These are phyloP conservation scores for Butyriboletus loyo DNA, from an alignment of 768 basidiomycete genomes.

Conservation along the genomic window DNA sequence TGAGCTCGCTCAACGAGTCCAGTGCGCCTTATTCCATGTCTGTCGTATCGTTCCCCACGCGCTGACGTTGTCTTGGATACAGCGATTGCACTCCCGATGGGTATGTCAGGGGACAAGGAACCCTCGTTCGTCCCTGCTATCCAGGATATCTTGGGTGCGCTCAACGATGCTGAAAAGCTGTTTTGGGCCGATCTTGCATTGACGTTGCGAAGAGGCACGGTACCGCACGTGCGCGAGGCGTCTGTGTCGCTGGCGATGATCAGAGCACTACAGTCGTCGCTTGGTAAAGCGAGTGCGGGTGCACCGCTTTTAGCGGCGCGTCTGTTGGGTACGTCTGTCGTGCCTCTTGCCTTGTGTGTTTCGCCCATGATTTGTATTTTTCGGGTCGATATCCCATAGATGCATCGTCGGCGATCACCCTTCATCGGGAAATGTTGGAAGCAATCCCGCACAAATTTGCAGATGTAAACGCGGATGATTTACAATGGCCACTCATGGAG, in stretches of 20 bases:
- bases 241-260: slow-evolving; percentile 69
- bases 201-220: slow-evolving; percentile 56
- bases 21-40: slow-evolving; percentile 48
- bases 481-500: slow-evolving; percentile 67
- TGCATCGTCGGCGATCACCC: slow-evolving; percentile 67
- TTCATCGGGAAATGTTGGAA: slow-evolving; percentile 85
- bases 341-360: not conserved
- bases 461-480: slow-evolving; percentile 51
- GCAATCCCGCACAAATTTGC: slow-evolving; percentile 71
- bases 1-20: slow-evolving; percentile 88
- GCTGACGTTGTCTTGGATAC: slow-evolving; percentile 16
- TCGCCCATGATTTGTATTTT: not conserved
- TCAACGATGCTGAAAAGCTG: slow-evolving; percentile 66
- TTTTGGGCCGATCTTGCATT: slow-evolving; percentile 64
- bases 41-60: not conserved
- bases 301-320: slow-evolving; percentile 56
- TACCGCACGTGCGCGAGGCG: slow-evolving; percentile 71
- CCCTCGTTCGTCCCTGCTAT: slow-evolving; percentile 42
- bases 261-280: slow-evolving; percentile 72
- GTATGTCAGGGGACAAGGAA: slow-evolving; percentile 51
- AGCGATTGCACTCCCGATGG: slow-evolving; percentile 87
- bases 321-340: slow-evolving; percentile 50
- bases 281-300: slow-evolving; percentile 56
- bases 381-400: slow-evolving; percentile 43
- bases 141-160: slow-evolving; percentile 54